These are phyloP conservation scores for Penicillium palitans DNA, from an alignment of 2,329 filamentous ascomycete species.

Conservation along the genomic window DNA sequence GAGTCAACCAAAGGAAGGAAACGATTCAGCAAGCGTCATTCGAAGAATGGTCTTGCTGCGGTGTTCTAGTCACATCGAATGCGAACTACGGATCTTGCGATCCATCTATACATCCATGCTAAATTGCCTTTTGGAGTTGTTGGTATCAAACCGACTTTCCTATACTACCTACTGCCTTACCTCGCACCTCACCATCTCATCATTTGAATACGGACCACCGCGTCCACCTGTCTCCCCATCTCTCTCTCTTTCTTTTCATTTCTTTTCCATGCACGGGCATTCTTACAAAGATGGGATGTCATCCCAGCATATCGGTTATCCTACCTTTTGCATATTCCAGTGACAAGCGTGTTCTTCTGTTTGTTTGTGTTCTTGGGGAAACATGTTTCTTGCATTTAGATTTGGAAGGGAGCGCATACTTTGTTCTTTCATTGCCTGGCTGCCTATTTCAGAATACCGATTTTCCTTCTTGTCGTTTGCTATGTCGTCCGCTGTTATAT, in stretches of 20 bases:
- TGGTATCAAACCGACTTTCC: not conserved
- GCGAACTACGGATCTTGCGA: conserved; percentile 12
- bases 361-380: conserved; percentile 17
- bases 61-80: conserved; percentile 61
- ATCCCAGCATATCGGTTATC: conserved; percentile 23
- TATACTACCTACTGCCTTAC: not conserved
- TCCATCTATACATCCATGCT: not conserved
- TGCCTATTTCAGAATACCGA: conserved; percentile 11
- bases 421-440: conserved; percentile 19
- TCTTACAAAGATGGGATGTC: conserved; percentile 10
- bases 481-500: conserved; percentile 25
- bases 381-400: conserved; percentile 30
- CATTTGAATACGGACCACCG: not conserved
- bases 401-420: conserved; percentile 25
- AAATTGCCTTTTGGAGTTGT: not conserved
- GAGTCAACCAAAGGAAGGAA: conserved; percentile 61
- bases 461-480: conserved; percentile 21
- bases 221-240: not conserved
- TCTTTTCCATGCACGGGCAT: conserved; percentile 4
- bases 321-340: conserved; percentile 27
- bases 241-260: not conserved
- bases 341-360: conserved; percentile 24
- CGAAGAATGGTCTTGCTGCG: conserved; percentile 88
- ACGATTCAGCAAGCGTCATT: conserved; percentile 86
- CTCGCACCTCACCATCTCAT: not conserved